Percentiles rank a stretch among this genome's conserved stretches.
Evolutionary conservation across 163 green algal genomes (phyloP).

Genomic region (Scenedesmus sp.): DNA sequence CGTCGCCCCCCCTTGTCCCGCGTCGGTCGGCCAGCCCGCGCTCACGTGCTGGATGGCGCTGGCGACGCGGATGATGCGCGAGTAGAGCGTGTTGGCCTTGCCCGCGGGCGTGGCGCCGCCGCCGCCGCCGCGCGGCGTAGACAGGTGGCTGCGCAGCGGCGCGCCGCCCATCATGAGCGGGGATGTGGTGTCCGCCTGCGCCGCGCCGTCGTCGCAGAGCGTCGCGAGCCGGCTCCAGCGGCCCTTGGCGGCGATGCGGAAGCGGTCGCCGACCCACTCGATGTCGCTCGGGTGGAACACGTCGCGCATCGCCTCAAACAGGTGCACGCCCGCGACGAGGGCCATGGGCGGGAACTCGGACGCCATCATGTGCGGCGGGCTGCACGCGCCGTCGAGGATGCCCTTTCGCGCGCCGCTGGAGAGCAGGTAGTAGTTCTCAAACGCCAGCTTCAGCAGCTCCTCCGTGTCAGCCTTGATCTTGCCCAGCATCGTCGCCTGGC

Average conservation of each 20-base stretch:
- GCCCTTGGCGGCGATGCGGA: conserved; percentile 68
- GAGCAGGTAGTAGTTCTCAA: conserved; percentile 80
- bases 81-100: conserved; percentile 28
- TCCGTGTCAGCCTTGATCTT: conserved; percentile 58
- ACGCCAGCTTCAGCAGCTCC: conserved; percentile 62
- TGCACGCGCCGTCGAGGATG: conserved; percentile 41
- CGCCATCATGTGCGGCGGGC: not conserved
- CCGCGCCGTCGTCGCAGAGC: conserved; percentile 51
- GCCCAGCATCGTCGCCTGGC: conserved; percentile 58
- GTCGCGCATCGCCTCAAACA: conserved; percentile 63
- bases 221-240: conserved; percentile 68
- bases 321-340: conserved; percentile 62
- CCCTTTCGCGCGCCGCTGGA: conserved; percentile 43
- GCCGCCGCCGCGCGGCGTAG: not conserved
- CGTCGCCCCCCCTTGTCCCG: no score
- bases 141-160: conserved; percentile 20
- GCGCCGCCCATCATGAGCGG: conserved; percentile 27
- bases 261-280: conserved; percentile 68
- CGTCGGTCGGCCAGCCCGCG: no score
- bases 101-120: conserved; percentile 17
- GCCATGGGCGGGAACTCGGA: conserved; percentile 59
- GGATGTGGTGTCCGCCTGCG: not conserved
- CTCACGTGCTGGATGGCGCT: conserved; percentile 43
- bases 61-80: conserved; percentile 19
- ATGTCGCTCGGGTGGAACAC: conserved; percentile 52